Percentiles rank a stretch among this genome's conserved stretches.
phyloP scores from a whole-genome alignment of 306 rosid species.

The Quillaja saponaria region DNA sequence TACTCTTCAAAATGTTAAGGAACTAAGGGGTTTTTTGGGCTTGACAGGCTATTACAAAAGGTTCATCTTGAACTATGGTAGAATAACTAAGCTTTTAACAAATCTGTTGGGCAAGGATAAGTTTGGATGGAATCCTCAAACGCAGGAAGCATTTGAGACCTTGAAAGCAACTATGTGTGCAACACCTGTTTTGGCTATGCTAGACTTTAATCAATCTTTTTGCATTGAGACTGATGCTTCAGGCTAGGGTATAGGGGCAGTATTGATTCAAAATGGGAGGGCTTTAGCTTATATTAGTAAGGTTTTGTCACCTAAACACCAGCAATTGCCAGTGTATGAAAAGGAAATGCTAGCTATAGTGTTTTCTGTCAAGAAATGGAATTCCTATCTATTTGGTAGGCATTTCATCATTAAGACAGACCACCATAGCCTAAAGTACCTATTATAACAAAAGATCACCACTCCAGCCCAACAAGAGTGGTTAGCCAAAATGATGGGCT shows the following conservation, averaged over 20 bases:
- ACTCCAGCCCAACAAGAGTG: not conserved
- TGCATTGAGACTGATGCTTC: not conserved
- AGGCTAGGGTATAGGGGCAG: not conserved
- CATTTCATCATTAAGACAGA: not conserved
- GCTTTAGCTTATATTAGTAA: not conserved
- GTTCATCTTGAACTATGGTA: not conserved
- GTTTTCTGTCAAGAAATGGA: not conserved
- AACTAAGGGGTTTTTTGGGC: not conserved
- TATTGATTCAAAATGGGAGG: not conserved
- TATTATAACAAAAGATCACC: not conserved
- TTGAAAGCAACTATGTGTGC: not conserved
- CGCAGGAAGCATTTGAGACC: fast-evolving
- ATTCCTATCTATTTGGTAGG: not conserved
- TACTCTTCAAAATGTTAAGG: not conserved
- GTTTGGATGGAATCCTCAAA: fast-evolving
- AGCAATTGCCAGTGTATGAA: not conserved
- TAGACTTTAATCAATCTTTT: not conserved
- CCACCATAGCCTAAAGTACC: not conserved
- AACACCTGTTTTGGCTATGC: not conserved
- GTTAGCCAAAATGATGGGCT: not conserved
- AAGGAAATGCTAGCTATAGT: not conserved
- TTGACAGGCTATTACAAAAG: not conserved
- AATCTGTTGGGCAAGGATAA: not conserved
- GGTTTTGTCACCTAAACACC: not conserved
- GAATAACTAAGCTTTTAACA: not conserved